Base-by-base conservation (phyloP, 192 early-diverging fungal species). In the Coemansia sp. region DNA sequence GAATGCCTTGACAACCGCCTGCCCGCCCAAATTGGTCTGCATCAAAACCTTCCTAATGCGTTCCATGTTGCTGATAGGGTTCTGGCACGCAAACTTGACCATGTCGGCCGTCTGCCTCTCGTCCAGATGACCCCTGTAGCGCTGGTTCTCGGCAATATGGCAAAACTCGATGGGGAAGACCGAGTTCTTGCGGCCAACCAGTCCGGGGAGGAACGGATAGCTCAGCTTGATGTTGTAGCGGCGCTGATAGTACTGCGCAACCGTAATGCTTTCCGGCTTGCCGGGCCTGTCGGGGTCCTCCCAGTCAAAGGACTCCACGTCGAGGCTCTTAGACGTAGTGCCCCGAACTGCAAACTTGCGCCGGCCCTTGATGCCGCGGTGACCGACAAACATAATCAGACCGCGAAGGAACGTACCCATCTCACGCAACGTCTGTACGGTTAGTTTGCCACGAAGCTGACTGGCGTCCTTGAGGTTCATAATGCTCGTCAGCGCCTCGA, bases 151-250 rank as follows among this genome's bases (percentile, higher is more conserved):
- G 38, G 91, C 78, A 36, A 99, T 87, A 27, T 88, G 86, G 82
- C 95, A 96, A 36, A 97, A 86, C 85, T 99, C 97, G 84, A 99
- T 91, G 44, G 97, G 97, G 38, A 98, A 76, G 61, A 89, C 88
- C n/a, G 85, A 75, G 59, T 89, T 88, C 46, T 89, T 88, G 31
- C 87, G 78, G 34, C 94, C 92, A 18, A 93, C 90, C 22, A 94
- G 87, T 38, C 91, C 91, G 3, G 96, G 97, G 67, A 98, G 79
- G 65, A 90, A 89, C 5, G 96, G 91, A 67, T 89, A 98, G 54
- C 76, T 68, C 38, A 99, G 79, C 3, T 70, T 78, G 49, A 84
- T 86, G 77, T 89, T 89, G 78, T 97, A 96, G 11, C 89, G 90
- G 43, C 84, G 73, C 52, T 78, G 54, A 66, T 96, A 99, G 72